Evolutionary conservation across 768 basidiomycete genomes (phyloP).

Genomic region (Gautieria morchelliformis): DNA sequence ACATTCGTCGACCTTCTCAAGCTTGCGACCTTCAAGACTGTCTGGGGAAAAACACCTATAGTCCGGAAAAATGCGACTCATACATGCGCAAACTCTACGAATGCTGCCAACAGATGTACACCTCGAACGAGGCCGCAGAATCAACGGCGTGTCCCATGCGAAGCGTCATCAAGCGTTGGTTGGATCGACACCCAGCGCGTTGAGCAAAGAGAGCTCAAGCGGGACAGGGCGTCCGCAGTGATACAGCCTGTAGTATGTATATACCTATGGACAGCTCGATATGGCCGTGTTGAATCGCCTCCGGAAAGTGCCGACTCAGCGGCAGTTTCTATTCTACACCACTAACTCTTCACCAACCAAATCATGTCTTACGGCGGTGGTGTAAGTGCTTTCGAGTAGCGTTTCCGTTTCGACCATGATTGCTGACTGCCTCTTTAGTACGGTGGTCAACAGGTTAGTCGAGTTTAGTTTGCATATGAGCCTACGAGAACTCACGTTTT

Average conservation of each 20-base stretch:
- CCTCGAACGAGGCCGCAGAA: slow-evolving; percentile 29
- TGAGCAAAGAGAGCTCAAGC: not conserved
- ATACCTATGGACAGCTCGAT: no score
- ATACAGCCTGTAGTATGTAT: no score
- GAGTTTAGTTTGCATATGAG: not conserved
- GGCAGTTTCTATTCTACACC: not conserved
- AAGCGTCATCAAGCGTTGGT: slow-evolving; percentile 45
- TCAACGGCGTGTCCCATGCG: slow-evolving; percentile 57
- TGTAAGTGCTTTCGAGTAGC: not conserved
- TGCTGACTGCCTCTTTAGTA: not conserved
- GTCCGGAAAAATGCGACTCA: slow-evolving; percentile 50
- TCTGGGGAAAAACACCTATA: slow-evolving; percentile 53
- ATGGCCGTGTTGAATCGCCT: no score
- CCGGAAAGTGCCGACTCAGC: not conserved
- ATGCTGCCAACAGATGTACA: slow-evolving; percentile 56
- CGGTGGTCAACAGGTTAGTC: slow-evolving; percentile 1
- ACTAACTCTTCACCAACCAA: not conserved
- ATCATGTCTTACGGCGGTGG: slow-evolving; percentile 1
- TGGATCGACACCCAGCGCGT: slow-evolving; percentile 38
- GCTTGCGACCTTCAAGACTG: slow-evolving; percentile 59
- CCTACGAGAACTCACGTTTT: not conserved
- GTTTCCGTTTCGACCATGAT: not conserved
- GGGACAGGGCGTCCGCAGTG: no score
- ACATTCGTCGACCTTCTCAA: slow-evolving; percentile 16
- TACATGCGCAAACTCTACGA: slow-evolving; percentile 44